Base-by-base conservation (phyloP, 139 green algal genomes). In the Zygnema cylindricum region DNA sequence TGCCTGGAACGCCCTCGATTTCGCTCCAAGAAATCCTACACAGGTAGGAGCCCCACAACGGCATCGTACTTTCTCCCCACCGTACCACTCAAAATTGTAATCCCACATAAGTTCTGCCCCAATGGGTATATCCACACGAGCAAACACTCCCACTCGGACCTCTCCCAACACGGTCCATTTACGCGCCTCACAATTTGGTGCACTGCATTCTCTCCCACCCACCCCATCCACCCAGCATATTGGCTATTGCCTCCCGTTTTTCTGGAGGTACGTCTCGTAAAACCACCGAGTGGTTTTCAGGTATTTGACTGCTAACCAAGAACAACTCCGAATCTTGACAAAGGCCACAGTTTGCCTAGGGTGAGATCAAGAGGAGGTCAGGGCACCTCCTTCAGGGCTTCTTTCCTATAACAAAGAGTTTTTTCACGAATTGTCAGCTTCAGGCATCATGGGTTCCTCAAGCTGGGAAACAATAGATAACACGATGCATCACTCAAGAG, bases 111-210 rank as follows among this genome's bases (percentile, higher is more conserved):
- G 93, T 95, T 99, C 97, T 23, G 93, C 88, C 39, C 95, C 95
- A 1, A 90, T 84, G 0, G 82, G 40, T 2, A 98, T 94, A 93
- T 95, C 93, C 42, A 83, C 73, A 35, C 89, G 42, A 1, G 90
- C 88, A 85, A 98, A 99, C 42, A 99, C 93, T 42, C 97, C 97
- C 86, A 99, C 98, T 55, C 96, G 94, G 82, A 99, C 93, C 94
- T 99, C 97, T 36, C 97, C 97, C 30, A 86, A 33, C 78, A 98
- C 97, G 79, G 97, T 89, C 97, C 97, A 99, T 94, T 99, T 99
- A 87, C 98, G 96, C 16, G 97, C 98, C 93, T 98, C 97, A 86
- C 97, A 99, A 94, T 99, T 99, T 38, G 97, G 97, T 23, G 97
- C 93, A 92, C 87, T 88, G 75, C 33, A 83, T n/a, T n/a, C n/a